Base-by-base conservation (phyloP, 139 green algal species). In the Pleodorina starrii region DNA sequence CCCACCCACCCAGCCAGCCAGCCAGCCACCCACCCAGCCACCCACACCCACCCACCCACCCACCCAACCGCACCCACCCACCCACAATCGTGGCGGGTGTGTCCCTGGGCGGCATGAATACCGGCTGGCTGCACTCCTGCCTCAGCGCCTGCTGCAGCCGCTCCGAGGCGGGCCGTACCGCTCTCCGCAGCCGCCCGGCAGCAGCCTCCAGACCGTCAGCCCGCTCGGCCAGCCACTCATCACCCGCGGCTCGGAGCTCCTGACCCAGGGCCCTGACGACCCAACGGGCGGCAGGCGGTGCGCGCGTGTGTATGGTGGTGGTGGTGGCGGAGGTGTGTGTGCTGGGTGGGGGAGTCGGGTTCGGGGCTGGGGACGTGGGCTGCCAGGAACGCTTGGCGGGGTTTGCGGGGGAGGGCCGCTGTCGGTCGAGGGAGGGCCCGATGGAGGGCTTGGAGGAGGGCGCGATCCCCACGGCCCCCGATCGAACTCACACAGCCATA, bases 101-200 rank as follows among this genome's bases (percentile, higher is more conserved):
- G n/a, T 79, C 66, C 0, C 44, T 71, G 82, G 66, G 63, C 32
- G 82, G 82, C 32, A n/a, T 27, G 66, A 88, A 88, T 1, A 59
- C 2, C 1, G 82, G n/a, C 7, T 68, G 16, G 44, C 44, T 68
- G 82, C 82, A 88, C 6, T 71, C 23, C 82, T 79, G 32, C 32
- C 66, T 29, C 66, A 88, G 44, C 82, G 23, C 82, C 63, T 88
- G 59, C 23, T 69, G 82, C 82, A 88, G 46, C 68, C 66, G 44
- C 44, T 69, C 23, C 5, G 23, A 48, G 40, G 32, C 44, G 5
- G 44, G 23, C 46, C 14, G 44, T 35, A 88, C 3, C 32, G 44
- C 32, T 16, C 29, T 38, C 9, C 82, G 82, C 40, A 88, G 25
- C 44, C 35, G 21, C 19, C 16, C 44, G 0, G 21, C 46, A 16